phyloP scores from a whole-genome alignment of 2,329 filamentous ascomycete genomes.

The Trichoderma hamatum region DNA sequence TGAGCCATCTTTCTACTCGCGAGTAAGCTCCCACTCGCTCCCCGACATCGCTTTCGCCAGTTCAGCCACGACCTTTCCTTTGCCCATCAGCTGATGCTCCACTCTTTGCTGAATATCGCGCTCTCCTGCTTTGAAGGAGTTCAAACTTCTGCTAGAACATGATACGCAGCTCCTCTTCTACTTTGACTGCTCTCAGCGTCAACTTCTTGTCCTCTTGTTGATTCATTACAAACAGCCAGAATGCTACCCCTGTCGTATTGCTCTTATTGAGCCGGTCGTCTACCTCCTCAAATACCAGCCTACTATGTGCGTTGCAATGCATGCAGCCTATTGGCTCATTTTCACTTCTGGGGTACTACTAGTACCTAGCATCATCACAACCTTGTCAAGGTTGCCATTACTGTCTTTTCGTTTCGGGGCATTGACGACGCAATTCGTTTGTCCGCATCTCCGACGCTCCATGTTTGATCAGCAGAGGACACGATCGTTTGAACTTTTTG shows the following conservation, averaged over 20 bases:
- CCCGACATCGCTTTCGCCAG: background rate
- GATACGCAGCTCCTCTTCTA: slow-evolving; percentile 3
- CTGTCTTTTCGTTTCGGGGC: background rate
- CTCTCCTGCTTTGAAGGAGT: slow-evolving; percentile 8
- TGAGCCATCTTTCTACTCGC: too few relatives aligned
- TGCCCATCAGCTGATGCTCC: background rate
- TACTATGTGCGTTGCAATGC: slow-evolving; percentile 25
- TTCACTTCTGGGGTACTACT: slow-evolving; percentile 11
- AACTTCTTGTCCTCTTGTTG: slow-evolving; percentile 17
- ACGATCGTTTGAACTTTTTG: background rate
- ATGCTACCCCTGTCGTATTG: slow-evolving; percentile 26
- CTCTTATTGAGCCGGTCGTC: background rate
- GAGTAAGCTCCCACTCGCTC: background rate
- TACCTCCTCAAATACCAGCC: slow-evolving; percentile 20
- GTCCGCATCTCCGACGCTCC: slow-evolving; percentile 1
- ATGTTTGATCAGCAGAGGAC: background rate
- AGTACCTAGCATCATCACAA: background rate
- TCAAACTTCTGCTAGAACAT: slow-evolving; percentile 28
- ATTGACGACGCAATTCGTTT: background rate
- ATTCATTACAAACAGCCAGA: slow-evolving; percentile 27
- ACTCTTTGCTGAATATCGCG: background rate
- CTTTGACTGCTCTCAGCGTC: background rate
- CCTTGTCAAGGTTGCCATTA: background rate
- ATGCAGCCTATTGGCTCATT: slow-evolving; percentile 15
- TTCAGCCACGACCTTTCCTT: background rate